A percentile compares a stretch with the other conserved stretches of the same genome.
phyloP scores from a whole-genome alignment of 2,329 filamentous ascomycete species.

The Cryphonectria radicalis region DNA sequence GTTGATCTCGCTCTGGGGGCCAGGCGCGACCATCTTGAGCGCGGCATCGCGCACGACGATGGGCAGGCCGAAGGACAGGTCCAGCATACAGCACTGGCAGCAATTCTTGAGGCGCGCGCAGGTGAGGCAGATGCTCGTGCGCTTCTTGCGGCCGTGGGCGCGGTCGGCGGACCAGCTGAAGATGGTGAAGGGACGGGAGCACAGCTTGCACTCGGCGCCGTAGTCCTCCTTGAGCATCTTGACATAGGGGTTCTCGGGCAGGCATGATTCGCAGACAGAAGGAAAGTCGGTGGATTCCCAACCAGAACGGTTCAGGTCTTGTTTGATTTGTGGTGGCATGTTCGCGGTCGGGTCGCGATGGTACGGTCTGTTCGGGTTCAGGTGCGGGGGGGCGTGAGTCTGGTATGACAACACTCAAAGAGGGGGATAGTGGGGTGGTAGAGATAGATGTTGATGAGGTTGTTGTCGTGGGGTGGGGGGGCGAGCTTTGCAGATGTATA shows the following conservation, averaged over 20 bases:
- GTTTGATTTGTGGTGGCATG: constrained; percentile 93
- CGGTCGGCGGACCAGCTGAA: constrained; percentile 95
- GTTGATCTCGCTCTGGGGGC: constrained; percentile 90
- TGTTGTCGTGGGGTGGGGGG: background rate
- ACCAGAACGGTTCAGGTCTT: constrained; percentile 91
- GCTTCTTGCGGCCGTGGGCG: constrained; percentile 83
- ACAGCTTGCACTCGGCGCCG: constrained; percentile 84
- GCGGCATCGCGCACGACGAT: constrained; percentile 95
- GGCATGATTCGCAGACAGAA: constrained; percentile 87
- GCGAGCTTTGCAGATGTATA: constrained; percentile 6
- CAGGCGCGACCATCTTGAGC: constrained; percentile 95
- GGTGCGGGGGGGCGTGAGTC: background rate
- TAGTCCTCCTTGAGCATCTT: constrained; percentile 99
- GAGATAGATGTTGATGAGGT: background rate
- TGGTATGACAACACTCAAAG: background rate
- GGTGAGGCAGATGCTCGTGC: constrained; percentile 93
- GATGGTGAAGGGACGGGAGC: constrained; percentile 92
- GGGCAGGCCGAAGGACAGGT: constrained; percentile 92
- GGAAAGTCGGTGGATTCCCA: constrained; percentile 95
- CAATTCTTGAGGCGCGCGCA: constrained; percentile 98
- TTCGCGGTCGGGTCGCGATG: constrained; percentile 8
- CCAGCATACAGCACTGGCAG: constrained; percentile 98
- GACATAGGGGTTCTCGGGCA: constrained; percentile 95
- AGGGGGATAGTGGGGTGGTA: background rate
- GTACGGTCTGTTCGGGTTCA: background rate